phyloP scores from a whole-genome alignment of 768 basidiomycete species.

The Boletus rubescentipes region DNA sequence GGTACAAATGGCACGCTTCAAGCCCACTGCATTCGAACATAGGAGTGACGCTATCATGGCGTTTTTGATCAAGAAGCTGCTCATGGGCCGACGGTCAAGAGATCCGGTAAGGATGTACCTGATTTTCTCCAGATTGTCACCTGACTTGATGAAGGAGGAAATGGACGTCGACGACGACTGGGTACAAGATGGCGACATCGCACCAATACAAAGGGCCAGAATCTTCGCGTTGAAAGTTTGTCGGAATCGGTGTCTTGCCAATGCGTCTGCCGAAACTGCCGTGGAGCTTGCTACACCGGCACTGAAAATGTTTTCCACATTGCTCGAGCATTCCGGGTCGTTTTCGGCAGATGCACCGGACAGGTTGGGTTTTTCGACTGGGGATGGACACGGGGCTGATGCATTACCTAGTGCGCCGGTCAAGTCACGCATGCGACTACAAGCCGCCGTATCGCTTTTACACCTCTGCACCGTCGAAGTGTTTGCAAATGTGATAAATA shows the following conservation, averaged over 20 bases:
- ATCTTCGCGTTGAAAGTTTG: slow-evolving; percentile 77
- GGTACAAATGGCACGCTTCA: slow-evolving; percentile 67
- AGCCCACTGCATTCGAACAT: slow-evolving; percentile 73
- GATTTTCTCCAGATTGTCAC: background rate
- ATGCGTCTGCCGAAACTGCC: slow-evolving; percentile 56
- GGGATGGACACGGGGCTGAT: slow-evolving; percentile 10
- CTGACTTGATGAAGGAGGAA: slow-evolving; percentile 42
- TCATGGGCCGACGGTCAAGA: slow-evolving; percentile 54
- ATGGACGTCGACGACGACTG: slow-evolving; percentile 72
- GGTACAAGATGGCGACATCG: slow-evolving; percentile 65
- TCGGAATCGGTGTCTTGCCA: slow-evolving; percentile 75
- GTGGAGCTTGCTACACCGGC: slow-evolving; percentile 71
- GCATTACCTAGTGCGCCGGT: slow-evolving; percentile 49
- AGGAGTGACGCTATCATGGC: slow-evolving; percentile 72
- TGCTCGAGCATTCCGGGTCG: slow-evolving; percentile 71
- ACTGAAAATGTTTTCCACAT: slow-evolving; percentile 67
- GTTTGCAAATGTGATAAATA: slow-evolving; percentile 57
- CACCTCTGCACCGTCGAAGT: slow-evolving; percentile 64
- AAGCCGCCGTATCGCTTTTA: slow-evolving; percentile 77
- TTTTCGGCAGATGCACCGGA: slow-evolving; percentile 54
- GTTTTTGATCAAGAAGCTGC: slow-evolving; percentile 67
- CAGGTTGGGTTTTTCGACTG: slow-evolving; percentile 38
- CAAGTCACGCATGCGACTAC: slow-evolving; percentile 77
- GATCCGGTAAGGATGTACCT: slow-evolving; percentile 41
- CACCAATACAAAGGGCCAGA: slow-evolving; percentile 62